Base-by-base conservation (phyloP, 2,329 filamentous ascomycete species). In the Sporothrix phasma region DNA sequence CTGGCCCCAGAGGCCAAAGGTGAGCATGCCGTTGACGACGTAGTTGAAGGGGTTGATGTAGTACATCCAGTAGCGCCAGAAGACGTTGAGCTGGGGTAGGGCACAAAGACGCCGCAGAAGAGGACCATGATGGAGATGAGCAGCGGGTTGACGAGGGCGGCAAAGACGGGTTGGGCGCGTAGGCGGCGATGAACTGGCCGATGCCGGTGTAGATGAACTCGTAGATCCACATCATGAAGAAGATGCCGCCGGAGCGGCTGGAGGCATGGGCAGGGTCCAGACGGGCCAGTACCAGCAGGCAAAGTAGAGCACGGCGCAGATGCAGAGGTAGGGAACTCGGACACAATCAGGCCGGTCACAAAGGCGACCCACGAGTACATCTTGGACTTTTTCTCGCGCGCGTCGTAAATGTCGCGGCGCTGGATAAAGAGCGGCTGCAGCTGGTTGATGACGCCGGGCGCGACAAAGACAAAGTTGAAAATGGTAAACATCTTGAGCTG, bases 31-130 rank as follows among this genome's bases (percentile, higher is more conserved):
- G 5, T 81, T 80, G 73, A 86, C 82, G 3, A 86, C 74, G 66
- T 85, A 86, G 74, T 81, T 95, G 74, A 94, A 91, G 2, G 90
- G 90, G 72, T 92, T 86, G 17, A 95, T 84, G 74, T 92, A 80
- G 77, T 92, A 92, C 8, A 94, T 79, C 90, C 89, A 94, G 1
- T 82, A 80, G 34, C 87, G 82, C 88, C 89, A 94, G 76, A 92
- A 92, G 2, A 76, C 78, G 1, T 89, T 88, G 76, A 95, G 94
- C 74, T 89, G 85, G 0, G 86, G 46, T 86, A 84, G 0, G 91
- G 88, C 58, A 95, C 89, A 0, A 89, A 88, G 66, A 96, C 91
- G 74, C 91, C 91, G 71, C 90, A 95, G 83, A 96, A 95, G 26
- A 95, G 81, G 1, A 88, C 83, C 71, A 95, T 93, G 65, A 88